Evolutionary conservation across 2,329 filamentous ascomycete species (phyloP), one percentile per base, ranked within the genome.

Genomic region (Neospermospora avenae): DNA sequence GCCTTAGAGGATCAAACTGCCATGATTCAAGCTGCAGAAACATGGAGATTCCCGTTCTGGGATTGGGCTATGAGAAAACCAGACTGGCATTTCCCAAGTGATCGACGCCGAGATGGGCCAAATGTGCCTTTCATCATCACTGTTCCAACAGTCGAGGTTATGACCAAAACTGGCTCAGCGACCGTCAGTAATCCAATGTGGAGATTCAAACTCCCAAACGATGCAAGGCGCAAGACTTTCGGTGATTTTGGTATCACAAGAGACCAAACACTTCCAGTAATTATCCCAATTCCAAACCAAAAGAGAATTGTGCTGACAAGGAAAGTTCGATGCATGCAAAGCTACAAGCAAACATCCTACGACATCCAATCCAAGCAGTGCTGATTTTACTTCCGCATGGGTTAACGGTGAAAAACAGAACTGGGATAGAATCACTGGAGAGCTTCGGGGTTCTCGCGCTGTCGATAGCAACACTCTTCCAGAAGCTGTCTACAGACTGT

Each of bases 31-130:
- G 76, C 76, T 31, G 77, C 76, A 0, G 58, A 67, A 16, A 72
- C 64, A 10, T 70, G 79, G 53, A 71, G 77, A 56, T 70, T 78
- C 35, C 77, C 77, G 13, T 80, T 76, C 66, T 80, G 77, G 77
- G 77, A 80, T 63, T 78, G 75, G 74, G 75, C 68, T 10, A 70
- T 79, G 59, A 79, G 57, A 45, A 61, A 60, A 42, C 62, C 62
- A 20, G 62, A 63, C 20, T 63, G 62, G 62, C 56, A 49, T 14
- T 48, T 49, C 13, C 58, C 59, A 4, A 57, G 53, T 39, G 53
- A 63, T 51, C 24, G 31, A 6, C 37, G 37, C 5, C 60, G 57
- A 22, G 45, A 55, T n/a, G 62, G 62, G 18, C 62, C 62, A 13
- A 63, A 63, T 55, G 45, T 54, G 14, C 62, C 62, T 13, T 57